A percentile compares a stretch with the other conserved stretches of the same genome.
Evolutionary conservation across 257 asterid genomes (phyloP).

Genomic region (Nemophila menziesii): DNA sequence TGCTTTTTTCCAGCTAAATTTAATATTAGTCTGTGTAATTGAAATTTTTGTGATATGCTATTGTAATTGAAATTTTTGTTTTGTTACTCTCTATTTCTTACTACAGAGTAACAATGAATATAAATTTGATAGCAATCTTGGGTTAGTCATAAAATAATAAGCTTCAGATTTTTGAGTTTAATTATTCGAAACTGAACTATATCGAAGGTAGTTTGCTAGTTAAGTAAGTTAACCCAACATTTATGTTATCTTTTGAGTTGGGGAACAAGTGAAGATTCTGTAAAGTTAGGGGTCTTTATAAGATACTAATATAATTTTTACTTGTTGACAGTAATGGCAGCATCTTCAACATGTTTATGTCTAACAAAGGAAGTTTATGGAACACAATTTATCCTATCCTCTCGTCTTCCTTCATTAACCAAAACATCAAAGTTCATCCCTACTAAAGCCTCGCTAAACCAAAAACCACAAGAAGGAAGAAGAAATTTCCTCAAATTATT

Average conservation of each 20-base stretch:
- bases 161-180: too few species aligned
- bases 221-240: too few species aligned
- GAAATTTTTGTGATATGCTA: too few species aligned
- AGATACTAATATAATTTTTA: too few species aligned
- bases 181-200: too few species aligned
- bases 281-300: too few species aligned
- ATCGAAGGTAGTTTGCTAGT: too few species aligned
- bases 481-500: constrained; percentile 66
- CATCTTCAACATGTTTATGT: constrained; percentile 59
- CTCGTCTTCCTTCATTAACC: constrained; percentile 36
- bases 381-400: constrained; percentile 30
- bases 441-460: constrained; percentile 40
- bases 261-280: too few species aligned
- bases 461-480: constrained; percentile 41
- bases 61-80: background rate
- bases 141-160: too few species aligned
- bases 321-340: constrained; percentile 42
- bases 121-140: too few species aligned
- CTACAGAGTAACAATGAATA: background rate
- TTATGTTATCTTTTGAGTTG: too few species aligned
- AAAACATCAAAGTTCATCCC: constrained; percentile 29
- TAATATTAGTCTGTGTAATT: too few species aligned
- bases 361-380: constrained; percentile 50
- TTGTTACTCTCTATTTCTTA: background rate
- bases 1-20: background rate